Evolutionary conservation across 805 yeast species (phyloP), one percentile per base, ranked within the genome.

Genomic region (Isabelozyma pseudorhagii): DNA sequence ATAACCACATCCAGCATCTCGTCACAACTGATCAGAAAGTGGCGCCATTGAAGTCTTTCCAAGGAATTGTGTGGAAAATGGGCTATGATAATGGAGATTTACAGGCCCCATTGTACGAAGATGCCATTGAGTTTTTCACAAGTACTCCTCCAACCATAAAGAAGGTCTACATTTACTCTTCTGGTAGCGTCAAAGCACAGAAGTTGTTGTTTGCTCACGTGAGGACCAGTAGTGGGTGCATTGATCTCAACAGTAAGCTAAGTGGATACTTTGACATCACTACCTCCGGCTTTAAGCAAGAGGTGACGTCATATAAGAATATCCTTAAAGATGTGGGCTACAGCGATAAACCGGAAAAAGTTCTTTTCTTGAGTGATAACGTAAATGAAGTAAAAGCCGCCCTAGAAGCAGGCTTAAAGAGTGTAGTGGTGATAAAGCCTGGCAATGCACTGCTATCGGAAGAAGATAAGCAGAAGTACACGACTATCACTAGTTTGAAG

Each of bases 121-220:
- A 92, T 65, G 92, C 94, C 0, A 75, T 88, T 43, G 68, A 68
- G 0, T 78, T 80, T 42, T 79, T 91, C 46, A 55, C 72, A 45
- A 48, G 58, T 3, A 34, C 44, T 10, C 79, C 84, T 80, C 50
- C 58, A 1, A 25, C 50, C 3, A 18, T 42, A 4, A 52, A 44
- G 14, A 68, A 69, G 2, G 69, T 89, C 0, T 87, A 77, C 61
- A 89, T 92, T 15, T 92, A 92, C 68, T 90, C 97, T 0, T 87
- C 96, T 27, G 98, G 98, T 0, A 85, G 94, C 41, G 82, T 92
- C 21, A 80, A 83, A 51, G 97, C 97, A 0, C 98, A 92, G 59
- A 86, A 84, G 58, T 69, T 92, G 52, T 68, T 92, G 50, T 89
- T 92, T 61, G 77, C 75, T 0, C 79, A 87, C 62, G 92, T 87